Percentiles rank a stretch among this genome's conserved stretches.
Conservation (phyloP, 371 early-diverging fungal genomes). For the Mucor racemosus region DNA sequence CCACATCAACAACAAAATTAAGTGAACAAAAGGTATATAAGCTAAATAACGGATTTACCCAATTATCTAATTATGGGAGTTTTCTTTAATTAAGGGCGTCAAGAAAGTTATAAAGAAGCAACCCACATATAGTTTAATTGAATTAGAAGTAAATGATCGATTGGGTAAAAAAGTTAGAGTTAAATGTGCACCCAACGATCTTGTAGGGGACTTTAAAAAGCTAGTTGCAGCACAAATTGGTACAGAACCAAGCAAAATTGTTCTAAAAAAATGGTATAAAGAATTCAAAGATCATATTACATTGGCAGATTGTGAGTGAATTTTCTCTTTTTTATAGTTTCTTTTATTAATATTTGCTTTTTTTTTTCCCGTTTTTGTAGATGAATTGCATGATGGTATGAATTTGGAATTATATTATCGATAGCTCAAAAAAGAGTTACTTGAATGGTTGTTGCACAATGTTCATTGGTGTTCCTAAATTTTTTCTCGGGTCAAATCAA, state of each 20-base stretch:
- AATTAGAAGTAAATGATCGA: conserved; percentile 84
- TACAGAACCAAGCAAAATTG: conserved; percentile 88
- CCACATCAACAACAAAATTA: conserved; percentile 6
- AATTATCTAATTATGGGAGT: neutral
- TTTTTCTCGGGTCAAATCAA: too few species aligned
- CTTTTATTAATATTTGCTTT: neutral
- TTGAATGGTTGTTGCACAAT: neutral
- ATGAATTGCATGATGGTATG: conserved; percentile 94
- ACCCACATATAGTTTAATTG: conserved; percentile 59
- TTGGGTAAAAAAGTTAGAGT: conserved; percentile 94
- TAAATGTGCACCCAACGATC: conserved; percentile 85
- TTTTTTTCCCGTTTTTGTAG: conserved; percentile 28
- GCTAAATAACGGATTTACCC: neutral
- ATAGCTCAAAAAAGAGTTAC: conserved; percentile 16
- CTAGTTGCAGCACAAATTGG: conserved; percentile 93
- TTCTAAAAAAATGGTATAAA: conserved; percentile 93
- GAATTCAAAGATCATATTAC: conserved; percentile 93
- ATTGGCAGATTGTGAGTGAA: conserved; percentile 80
- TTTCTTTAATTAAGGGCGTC: conserved; percentile 9
- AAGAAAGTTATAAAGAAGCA: conserved; percentile 27
- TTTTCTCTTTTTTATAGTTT: neutral
- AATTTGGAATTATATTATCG: conserved; percentile 86
- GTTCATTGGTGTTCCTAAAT: conserved; percentile 2
- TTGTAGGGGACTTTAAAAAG: conserved; percentile 90
- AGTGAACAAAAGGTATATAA: neutral